phyloP scores from a whole-genome alignment of 2,329 filamentous ascomycete genomes.

The Fusarium ambrosium region DNA sequence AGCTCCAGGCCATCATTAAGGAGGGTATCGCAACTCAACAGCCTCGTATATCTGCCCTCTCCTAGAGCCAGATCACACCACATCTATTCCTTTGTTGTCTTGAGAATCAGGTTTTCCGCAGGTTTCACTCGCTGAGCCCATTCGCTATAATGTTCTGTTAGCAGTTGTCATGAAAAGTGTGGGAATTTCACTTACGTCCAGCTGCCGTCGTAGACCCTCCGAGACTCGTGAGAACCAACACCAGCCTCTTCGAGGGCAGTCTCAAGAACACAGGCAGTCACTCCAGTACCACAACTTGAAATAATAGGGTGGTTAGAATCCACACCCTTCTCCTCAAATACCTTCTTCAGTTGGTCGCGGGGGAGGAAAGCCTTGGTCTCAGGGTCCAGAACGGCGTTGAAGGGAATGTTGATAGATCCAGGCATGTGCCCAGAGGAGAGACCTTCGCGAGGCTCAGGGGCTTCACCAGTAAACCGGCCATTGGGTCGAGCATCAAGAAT shows the following conservation, averaged over 20 bases:
- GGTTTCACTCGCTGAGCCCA: conserved; percentile 76
- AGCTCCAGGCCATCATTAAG: conserved; percentile 46
- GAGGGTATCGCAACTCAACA: conserved; percentile 49
- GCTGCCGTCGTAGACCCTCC: conserved; percentile 92
- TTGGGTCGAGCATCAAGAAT: conserved; percentile 87
- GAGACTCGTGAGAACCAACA: conserved; percentile 74
- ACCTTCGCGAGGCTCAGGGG: conserved; percentile 88
- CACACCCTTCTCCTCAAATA: conserved; percentile 86
- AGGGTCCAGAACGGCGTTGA: conserved; percentile 84
- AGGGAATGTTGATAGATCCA: conserved; percentile 85
- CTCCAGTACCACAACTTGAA: conserved; percentile 91
- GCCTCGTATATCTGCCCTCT: conserved; percentile 36
- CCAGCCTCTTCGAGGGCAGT: conserved; percentile 85
- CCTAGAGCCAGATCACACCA: conserved; percentile 21
- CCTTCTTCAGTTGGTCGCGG: conserved; percentile 75
- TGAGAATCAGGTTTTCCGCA: conserved; percentile 73
- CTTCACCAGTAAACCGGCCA: conserved; percentile 85
- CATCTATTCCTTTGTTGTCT: conserved; percentile 55
- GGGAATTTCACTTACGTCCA: conserved; percentile 84
- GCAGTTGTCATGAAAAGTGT: conserved; percentile 2
- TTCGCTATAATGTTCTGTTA: conserved; percentile 62
- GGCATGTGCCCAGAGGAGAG: conserved; percentile 94
- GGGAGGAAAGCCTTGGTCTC: conserved; percentile 85
- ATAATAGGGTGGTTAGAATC: conserved; percentile 86
- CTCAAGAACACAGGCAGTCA: conserved; percentile 92